Evolutionary conservation across 805 yeast species (phyloP), one percentile per base, ranked within the genome.

Genomic region (Teunomyces kruisii): DNA sequence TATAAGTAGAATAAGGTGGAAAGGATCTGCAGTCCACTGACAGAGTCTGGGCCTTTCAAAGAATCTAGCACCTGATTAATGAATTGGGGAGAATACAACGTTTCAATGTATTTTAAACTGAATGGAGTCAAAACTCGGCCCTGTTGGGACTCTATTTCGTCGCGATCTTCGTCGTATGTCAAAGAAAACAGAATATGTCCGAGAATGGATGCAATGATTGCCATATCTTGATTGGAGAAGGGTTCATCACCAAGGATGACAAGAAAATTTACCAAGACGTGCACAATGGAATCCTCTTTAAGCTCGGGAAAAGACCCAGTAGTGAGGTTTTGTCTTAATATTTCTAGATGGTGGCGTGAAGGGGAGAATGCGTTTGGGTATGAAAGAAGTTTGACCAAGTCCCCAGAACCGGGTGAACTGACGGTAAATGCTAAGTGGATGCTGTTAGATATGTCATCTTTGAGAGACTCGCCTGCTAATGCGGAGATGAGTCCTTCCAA

Each of bases 1-100:
- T 63, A 58, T n/a, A 76, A 42, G 24, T 57, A 55, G 14, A 75
- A 56, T 38, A 77, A 53, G 3, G 70, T 45, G 39, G 68, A 42
- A 40, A 60, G 16, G 47, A 60, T 43, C 47, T 47, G 31, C 31
- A 54, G 44, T 1, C 67, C 61, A 4, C 54, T 31, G 3, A 4
- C 3, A 2, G 44, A 27, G 36, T 13, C 15, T 32, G 33, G n/a
- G 12, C 13, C 28, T 3, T 15, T 27, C 35, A 16, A 27, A 30
- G 26, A 37, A 16, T 44, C 28, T 24, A 59, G 51, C 12, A 57
- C 54, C 19, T 49, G 45, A 30, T 53, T 52, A 16, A 65, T 54
- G 45, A 61, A 65, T 1, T 32, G 26, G 1, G 58, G 45, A 1
- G 64, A 46, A 43, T 58, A 62, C 13, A 65, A 44, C 5, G 31